phyloP scores from a whole-genome alignment of 192 early-diverging fungal genomes.

The Jimgerdemannia lactiflua region DNA sequence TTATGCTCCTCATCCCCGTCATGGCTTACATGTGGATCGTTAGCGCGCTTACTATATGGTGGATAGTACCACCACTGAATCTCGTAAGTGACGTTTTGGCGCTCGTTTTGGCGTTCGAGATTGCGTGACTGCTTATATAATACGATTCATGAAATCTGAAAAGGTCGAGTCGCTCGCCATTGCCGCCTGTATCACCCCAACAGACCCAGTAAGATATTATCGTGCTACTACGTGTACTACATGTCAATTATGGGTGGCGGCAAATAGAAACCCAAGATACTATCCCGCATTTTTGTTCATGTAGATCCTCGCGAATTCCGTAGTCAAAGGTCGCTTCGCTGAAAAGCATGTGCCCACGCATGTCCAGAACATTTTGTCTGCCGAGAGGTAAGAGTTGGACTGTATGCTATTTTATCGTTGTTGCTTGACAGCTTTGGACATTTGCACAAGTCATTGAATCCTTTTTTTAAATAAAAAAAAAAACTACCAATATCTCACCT shows the following conservation, averaged over 20 bases:
- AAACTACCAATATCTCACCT: not conserved
- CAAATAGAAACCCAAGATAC: not conserved
- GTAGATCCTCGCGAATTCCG: conserved; percentile 81
- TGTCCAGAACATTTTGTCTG: conserved; percentile 69
- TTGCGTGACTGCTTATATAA: not conserved
- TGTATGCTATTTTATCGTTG: conserved; percentile 15
- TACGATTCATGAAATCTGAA: not conserved
- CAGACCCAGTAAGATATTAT: conserved; percentile 74
- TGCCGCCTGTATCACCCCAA: conserved; percentile 84
- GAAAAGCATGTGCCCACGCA: conserved; percentile 82
- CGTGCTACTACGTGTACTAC: not conserved
- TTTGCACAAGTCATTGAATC: not conserved
- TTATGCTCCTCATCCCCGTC: conserved; percentile 73
- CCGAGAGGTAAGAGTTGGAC: conserved; percentile 52
- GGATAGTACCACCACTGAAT: conserved; percentile 43
- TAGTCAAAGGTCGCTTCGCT: conserved; percentile 92
- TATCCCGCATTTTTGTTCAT: conserved; percentile 9
- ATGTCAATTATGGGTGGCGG: not conserved
- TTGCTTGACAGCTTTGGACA: not conserved
- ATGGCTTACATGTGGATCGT: conserved; percentile 83
- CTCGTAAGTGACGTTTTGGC: conserved; percentile 39
- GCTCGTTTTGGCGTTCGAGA: not conserved
- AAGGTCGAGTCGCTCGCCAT: conserved; percentile 75
- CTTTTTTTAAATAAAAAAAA: not conserved
- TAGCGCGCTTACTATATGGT: conserved; percentile 63